A percentile compares a stretch with the other conserved stretches of the same genome.
Conservation (phyloP, 768 basidiomycete species). For the Pleurotus djamor region DNA sequence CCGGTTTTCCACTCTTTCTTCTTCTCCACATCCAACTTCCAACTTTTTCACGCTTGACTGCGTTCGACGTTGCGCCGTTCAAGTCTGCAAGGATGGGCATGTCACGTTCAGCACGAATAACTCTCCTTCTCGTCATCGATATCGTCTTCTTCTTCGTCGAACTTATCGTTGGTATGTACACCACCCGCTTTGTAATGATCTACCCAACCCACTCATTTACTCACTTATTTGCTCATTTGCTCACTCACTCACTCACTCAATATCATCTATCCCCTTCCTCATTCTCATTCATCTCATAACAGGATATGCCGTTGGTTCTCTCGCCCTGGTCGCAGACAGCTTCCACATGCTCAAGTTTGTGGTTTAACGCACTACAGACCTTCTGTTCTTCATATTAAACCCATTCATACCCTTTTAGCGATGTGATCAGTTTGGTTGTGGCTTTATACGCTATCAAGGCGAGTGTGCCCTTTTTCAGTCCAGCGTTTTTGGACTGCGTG, state of each 20-base stretch:
- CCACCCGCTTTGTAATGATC: neutral
- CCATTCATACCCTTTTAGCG: constrained; percentile 47
- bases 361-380: neutral
- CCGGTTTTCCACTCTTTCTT: too few species aligned
- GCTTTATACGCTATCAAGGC: constrained; percentile 95
- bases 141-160: constrained; percentile 85
- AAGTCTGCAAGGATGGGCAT: constrained; percentile 29
- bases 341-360: constrained; percentile 99
- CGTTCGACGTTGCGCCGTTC: too few species aligned
- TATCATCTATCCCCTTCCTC: too few species aligned
- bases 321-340: constrained; percentile 93
- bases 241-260: too few species aligned
- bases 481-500: neutral
- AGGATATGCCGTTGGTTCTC: constrained; percentile 96
- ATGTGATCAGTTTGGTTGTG: constrained; percentile 93
- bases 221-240: too few species aligned
- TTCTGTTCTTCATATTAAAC: constrained; percentile 10
- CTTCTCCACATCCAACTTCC: neutral
- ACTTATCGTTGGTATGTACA: constrained; percentile 66
- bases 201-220: too few species aligned
- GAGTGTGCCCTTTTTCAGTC: constrained; percentile 5
- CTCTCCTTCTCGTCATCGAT: constrained; percentile 81
- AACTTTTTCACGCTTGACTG: too few species aligned
- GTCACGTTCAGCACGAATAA: constrained; percentile 75
- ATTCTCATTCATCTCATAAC: constrained; percentile 14